Evolutionary conservation across 495 filamentous ascomycete species (phyloP).

Genomic region (Cairneyella variabilis): DNA sequence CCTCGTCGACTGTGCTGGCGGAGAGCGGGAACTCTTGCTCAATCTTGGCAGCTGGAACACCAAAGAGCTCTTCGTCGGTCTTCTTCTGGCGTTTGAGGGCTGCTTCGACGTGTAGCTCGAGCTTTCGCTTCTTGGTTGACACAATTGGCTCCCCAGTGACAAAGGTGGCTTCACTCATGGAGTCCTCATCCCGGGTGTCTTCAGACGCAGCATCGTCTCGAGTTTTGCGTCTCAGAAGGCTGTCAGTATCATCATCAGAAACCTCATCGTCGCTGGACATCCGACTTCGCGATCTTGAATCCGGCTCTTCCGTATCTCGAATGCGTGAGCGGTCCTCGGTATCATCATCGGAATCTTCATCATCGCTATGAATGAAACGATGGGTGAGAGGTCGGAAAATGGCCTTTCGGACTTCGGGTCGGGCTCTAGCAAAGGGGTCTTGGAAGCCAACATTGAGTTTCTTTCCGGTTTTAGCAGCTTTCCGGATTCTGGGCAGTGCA

Average conservation of each 20-base stretch:
- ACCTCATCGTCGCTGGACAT: slow-evolving; percentile 65
- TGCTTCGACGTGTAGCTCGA: slow-evolving; percentile 53
- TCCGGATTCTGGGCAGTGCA: slow-evolving; percentile 68
- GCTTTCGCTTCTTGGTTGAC: slow-evolving; percentile 65
- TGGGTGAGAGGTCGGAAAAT: slow-evolving; percentile 53
- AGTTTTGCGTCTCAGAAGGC: neutral
- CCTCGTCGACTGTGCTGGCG: slow-evolving; percentile 29
- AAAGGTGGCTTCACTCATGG: slow-evolving; percentile 53
- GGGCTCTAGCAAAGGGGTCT: slow-evolving; percentile 72
- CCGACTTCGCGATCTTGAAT: slow-evolving; percentile 75
- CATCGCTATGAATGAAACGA: slow-evolving; percentile 50
- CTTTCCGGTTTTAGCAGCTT: slow-evolving; percentile 52
- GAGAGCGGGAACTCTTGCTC: slow-evolving; percentile 42
- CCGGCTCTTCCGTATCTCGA: slow-evolving; percentile 75
- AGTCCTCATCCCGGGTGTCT: slow-evolving; percentile 47
- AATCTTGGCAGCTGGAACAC: slow-evolving; percentile 50
- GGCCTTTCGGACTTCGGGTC: slow-evolving; percentile 37
- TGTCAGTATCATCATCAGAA: slow-evolving; percentile 52
- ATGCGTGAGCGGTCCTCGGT: slow-evolving; percentile 61
- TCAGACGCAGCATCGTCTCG: slow-evolving; percentile 26
- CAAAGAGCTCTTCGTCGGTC: slow-evolving; percentile 76
- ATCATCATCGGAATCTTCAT: slow-evolving; percentile 60
- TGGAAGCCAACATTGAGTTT: slow-evolving; percentile 65
- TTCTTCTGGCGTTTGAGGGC: slow-evolving; percentile 58
- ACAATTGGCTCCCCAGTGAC: slow-evolving; percentile 35